Conservation (phyloP, 2,329 filamentous ascomycete genomes). For the Allantophomopsis lycopodina region DNA sequence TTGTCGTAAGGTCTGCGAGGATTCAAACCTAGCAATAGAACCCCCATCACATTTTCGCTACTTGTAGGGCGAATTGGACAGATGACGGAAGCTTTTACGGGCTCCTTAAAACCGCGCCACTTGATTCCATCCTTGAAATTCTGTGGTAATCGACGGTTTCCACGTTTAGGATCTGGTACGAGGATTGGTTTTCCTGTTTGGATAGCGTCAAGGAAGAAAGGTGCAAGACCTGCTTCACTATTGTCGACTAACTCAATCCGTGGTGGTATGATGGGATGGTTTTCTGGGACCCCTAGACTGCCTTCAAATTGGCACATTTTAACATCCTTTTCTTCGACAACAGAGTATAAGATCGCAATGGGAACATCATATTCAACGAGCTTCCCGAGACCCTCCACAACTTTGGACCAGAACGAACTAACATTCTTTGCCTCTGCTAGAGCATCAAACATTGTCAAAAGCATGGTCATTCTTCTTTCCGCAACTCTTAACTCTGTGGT, state of each 20-base stretch:
- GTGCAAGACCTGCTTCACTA: slow-evolving; percentile 15
- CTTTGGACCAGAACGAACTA: slow-evolving; percentile 32
- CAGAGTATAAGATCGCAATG: slow-evolving; percentile 34
- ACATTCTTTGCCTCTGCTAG: slow-evolving; percentile 27
- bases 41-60: slow-evolving; percentile 56
- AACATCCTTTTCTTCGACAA: slow-evolving; percentile 29
- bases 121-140: background rate
- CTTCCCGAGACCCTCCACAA: slow-evolving; percentile 27
- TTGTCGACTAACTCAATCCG: slow-evolving; percentile 22
- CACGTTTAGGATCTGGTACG: slow-evolving; percentile 19
- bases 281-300: slow-evolving; percentile 28
- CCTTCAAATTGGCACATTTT: slow-evolving; percentile 18
- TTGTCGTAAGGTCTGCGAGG: slow-evolving; percentile 62
- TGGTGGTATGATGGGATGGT: slow-evolving; percentile 26
- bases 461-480: slow-evolving; percentile 33
- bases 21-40: slow-evolving; percentile 63
- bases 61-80: slow-evolving; percentile 63
- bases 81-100: slow-evolving; percentile 54
- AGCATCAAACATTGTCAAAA: slow-evolving; percentile 31
- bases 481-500: slow-evolving; percentile 31
- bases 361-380: slow-evolving; percentile 33
- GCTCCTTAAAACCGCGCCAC: slow-evolving; percentile 44
- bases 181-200: slow-evolving; percentile 22
- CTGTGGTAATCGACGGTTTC: slow-evolving; percentile 2
- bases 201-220: background rate